Evolutionary conservation across 805 yeast species (phyloP), one percentile per base, ranked within the genome.

Genomic region (Metschnikowia corniflorae): DNA sequence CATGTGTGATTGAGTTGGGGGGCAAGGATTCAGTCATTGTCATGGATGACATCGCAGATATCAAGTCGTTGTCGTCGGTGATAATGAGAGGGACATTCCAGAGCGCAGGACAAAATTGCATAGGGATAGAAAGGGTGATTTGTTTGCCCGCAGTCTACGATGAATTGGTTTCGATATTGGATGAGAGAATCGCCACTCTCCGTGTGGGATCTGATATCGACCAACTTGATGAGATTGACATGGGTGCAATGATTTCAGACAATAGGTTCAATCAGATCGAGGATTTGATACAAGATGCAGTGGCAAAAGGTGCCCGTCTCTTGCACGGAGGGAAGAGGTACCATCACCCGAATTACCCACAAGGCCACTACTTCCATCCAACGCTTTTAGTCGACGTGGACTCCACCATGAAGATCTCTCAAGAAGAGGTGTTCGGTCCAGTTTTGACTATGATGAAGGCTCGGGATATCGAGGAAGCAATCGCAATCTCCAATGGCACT

Each of bases 41-140:
- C 3, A 71, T 93, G 46, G 97, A 91, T 53, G 93, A 86, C 49
- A 82, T 77, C 26, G 67, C 76, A 44, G 78, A 80, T 46, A 47
- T 63, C 18, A 54, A 63, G 19, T 80, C 95, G 0, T 49, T 68
- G 16, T 53, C 71, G 0, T 86, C 96, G 12, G 79, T 88, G 17
- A 73, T 93, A 26, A 74, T 93, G 82, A 74, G 99, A 54, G 99
- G 98, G 23, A 82, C 96, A 0, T 93, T 91, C 68, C 99, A 93
- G 64, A 84, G 95, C 36, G 85, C 96, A 0, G 99, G 99, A 9
- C 99, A 93, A 63, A 93, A 93, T 58, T 93, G 99, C 65, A 93
- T 93, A 53, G 97, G 99, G 25, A 85, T 93, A 37, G 99, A 93
- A 64, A 73, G 98, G 40, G 94, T 93, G 6, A 82, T 93, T 44